Base-by-base conservation (phyloP, 306 rosid species). In the Pyrus communis region DNA sequence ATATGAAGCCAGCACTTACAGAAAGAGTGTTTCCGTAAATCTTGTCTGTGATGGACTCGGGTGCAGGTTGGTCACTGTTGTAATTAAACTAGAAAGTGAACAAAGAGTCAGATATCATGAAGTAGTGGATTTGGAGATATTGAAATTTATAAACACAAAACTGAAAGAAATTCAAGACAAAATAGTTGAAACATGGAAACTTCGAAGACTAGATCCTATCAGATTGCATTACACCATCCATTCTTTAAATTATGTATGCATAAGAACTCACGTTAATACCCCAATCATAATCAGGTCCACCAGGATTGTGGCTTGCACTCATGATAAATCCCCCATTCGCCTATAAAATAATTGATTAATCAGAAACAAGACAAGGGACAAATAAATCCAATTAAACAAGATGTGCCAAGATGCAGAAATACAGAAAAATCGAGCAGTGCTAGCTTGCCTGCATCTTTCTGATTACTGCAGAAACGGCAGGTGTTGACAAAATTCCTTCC, bases 231-330 rank as follows among this genome's bases (percentile, higher is more conserved):
- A 40, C 21, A 42, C 12, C 19, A 38, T 59, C 22, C 68, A 59
- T 40, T 57, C 5, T 55, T 3, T 22, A 49, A 8, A 19, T 52
- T 13, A 35, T n/a, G 22, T 18, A 30, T 43, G 62, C 28, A 19
- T 4, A 61, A 54, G 45, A 82, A 75, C 7, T 89, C 81, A 96
- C 99, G 97, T 96, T 96, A 79, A 96, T 96, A 69, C 98, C 99
- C 99, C 98, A 96, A 81, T 96, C 99, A 82, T 91, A 89, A 68
- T 96, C 98, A 81, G 98, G 98, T 9, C 99, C 99, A 35, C 99
- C 98, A 18, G 98, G 99, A 85, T 96, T 93, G 77, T 96, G 99
- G 86, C 98, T 96, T 49, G 98, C 98, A 79, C 99, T 96, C 99
- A 93, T 96, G 77, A 96, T 87, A 84, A 96, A 93, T 83, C 99